These are phyloP conservation scores for Colletotrichum graminicola DNA, from an alignment of 2,329 filamentous ascomycete genomes.

Conservation along the genomic window DNA sequence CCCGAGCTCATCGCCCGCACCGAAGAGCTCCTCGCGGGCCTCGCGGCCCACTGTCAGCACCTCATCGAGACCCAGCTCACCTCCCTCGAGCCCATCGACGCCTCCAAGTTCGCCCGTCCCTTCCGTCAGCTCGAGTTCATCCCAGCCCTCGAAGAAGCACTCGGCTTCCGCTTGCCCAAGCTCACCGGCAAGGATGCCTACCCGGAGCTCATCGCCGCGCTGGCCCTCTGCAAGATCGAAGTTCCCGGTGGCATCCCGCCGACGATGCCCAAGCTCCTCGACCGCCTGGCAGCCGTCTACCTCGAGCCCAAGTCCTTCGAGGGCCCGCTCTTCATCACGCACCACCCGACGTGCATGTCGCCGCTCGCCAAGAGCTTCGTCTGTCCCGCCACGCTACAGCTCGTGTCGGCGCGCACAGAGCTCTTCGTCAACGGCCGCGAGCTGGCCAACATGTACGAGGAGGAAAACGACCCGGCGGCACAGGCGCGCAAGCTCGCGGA, in stretches of 20 bases:
- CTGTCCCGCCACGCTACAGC: conserved; percentile 76
- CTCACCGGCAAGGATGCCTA: conserved; percentile 68
- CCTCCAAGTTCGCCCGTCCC: conserved; percentile 62
- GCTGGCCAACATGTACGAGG: conserved; percentile 96
- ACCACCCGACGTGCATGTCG: conserved; percentile 92
- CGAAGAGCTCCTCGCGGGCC: conserved; percentile 74
- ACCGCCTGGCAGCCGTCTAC: conserved; percentile 80
- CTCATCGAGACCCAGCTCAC: conserved; percentile 60
- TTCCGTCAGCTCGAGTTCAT: conserved; percentile 85
- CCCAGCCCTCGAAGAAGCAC: conserved; percentile 77
- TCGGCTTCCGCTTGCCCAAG: conserved; percentile 75
- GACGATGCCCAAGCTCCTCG: conserved; percentile 78
- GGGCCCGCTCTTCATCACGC: conserved; percentile 83
- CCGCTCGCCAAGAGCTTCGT: conserved; percentile 89
- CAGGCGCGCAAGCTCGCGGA: conserved; percentile 85
- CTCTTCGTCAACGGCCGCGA: conserved; percentile 86
- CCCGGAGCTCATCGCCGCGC: conserved; percentile 64
- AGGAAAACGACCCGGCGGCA: conserved; percentile 92
- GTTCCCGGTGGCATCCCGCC: conserved; percentile 71
- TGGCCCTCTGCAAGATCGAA: conserved; percentile 70
- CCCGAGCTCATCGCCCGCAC: conserved; percentile 81
- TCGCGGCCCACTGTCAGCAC: conserved; percentile 65
- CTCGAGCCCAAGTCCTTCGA: conserved; percentile 80
- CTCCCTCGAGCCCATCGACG: conserved; percentile 61
- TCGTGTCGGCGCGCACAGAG: conserved; percentile 85